These are phyloP conservation scores for Trametes gibbosa DNA, from an alignment of 768 basidiomycete species.

Conservation along the genomic window DNA sequence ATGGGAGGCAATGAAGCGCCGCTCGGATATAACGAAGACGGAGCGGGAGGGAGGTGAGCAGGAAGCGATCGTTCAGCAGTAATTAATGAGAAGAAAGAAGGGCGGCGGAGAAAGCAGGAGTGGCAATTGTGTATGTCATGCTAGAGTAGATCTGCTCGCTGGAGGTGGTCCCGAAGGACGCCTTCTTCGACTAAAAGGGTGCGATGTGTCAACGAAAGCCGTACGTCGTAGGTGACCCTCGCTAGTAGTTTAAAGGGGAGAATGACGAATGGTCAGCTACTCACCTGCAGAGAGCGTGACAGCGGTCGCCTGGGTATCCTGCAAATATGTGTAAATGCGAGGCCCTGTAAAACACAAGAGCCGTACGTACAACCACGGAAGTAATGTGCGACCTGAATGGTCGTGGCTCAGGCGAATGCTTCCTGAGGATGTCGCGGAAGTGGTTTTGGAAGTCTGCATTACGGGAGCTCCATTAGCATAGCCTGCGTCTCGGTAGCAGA, in stretches of 20 bases:
- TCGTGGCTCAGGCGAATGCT: constrained; percentile 59
- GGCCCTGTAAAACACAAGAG: not conserved
- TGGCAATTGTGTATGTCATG: not conserved
- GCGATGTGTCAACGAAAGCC: not conserved
- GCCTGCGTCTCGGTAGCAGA: too few species aligned
- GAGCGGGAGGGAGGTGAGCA: too few species aligned
- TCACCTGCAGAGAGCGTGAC: constrained; percentile 65
- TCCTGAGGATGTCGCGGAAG: constrained; percentile 70
- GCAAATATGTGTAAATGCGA: constrained; percentile 16
- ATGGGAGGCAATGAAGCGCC: too few species aligned
- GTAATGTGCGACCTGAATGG: constrained; percentile 74
- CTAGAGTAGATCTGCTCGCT: constrained; percentile 66
- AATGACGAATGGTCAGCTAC: constrained; percentile 22
- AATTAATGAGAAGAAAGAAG: not conserved
- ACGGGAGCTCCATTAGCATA: constrained; percentile 12
- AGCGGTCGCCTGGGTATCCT: constrained; percentile 78
- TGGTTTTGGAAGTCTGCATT: constrained; percentile 72
- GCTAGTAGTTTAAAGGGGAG: not conserved
- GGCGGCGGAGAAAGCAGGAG: not conserved
- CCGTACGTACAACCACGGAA: constrained; percentile 65
- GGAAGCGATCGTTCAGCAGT: not conserved
- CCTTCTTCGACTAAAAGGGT: constrained; percentile 58
- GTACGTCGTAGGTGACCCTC: not conserved
- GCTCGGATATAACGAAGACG: not conserved
- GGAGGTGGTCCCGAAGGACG: constrained; percentile 68